Conservation (phyloP, 2,329 filamentous ascomycete species). For the Stagonosporopsis cucurbitacearum region DNA sequence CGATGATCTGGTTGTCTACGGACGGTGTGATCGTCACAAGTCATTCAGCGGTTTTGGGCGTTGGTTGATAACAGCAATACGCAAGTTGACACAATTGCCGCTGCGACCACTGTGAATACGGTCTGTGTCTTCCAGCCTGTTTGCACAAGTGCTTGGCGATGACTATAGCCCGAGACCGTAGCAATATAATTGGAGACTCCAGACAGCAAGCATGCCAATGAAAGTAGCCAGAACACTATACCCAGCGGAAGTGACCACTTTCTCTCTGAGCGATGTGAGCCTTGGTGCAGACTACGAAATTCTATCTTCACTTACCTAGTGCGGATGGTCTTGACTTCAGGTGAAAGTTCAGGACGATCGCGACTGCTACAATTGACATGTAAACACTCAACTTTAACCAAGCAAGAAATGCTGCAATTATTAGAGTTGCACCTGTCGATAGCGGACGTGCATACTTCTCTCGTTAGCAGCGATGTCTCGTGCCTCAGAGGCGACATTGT, state of each 20-base stretch:
- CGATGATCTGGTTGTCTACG: conserved; percentile 8
- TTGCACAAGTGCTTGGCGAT: conserved; percentile 83
- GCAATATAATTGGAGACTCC: conserved; percentile 89
- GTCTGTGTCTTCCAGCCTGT: conserved; percentile 91
- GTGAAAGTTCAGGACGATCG: conserved; percentile 93
- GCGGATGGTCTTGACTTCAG: conserved; percentile 71
- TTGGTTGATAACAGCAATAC: conserved; percentile 51
- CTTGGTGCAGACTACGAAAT: not conserved
- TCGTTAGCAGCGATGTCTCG: conserved; percentile 82
- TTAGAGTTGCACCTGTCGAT: conserved; percentile 9
- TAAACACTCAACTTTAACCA: conserved; percentile 90
- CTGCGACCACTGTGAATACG: conserved; percentile 59
- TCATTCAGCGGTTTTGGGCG: conserved; percentile 32
- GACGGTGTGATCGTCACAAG: conserved; percentile 7
- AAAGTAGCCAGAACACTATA: conserved; percentile 84
- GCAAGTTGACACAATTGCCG: conserved; percentile 51
- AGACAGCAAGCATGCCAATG: conserved; percentile 74
- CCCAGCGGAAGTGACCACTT: conserved; percentile 84
- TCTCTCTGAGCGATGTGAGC: conserved; percentile 63
- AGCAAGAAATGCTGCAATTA: conserved; percentile 74
- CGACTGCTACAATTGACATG: conserved; percentile 86
- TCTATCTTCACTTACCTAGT: conserved; percentile 20
- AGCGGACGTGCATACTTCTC: conserved; percentile 57
- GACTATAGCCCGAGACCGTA: conserved; percentile 80
- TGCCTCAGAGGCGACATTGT: conserved; percentile 76